phyloP scores from a whole-genome alignment of 805 yeast species.

The Candida maris region DNA sequence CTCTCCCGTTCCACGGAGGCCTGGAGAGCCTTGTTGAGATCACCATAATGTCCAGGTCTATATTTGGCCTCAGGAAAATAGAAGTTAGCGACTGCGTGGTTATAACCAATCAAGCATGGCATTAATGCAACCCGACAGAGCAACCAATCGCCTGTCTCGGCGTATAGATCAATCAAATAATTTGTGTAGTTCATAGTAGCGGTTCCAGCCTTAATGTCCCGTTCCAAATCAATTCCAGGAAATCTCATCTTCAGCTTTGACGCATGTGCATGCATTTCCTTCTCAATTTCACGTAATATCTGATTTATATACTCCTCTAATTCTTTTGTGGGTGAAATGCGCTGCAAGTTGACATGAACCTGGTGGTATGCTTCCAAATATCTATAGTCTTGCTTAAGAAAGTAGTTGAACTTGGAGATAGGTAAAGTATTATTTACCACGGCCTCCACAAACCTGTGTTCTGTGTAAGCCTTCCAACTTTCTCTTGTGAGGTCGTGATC shows the following conservation, averaged over 20 bases:
- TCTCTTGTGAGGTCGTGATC: conserved; percentile 52
- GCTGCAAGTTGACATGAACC: conserved; percentile 60
- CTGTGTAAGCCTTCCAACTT: conserved; percentile 54
- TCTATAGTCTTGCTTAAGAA: conserved; percentile 59
- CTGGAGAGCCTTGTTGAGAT: conserved; percentile 18
- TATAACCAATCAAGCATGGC: conserved; percentile 75
- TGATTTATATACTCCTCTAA: conserved; percentile 48
- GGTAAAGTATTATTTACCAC: conserved; percentile 52
- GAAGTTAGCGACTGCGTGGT: conserved; percentile 40
- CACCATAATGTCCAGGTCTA: conserved; percentile 10
- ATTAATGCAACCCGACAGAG: conserved; percentile 66
- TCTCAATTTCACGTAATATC: conserved; percentile 48
- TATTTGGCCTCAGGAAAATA: conserved; percentile 7
- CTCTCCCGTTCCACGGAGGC: conserved; percentile 2
- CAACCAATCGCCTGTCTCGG: conserved; percentile 52
- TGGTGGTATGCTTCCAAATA: conserved; percentile 67
- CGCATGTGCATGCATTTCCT: conserved; percentile 56
- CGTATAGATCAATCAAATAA: conserved; percentile 52
- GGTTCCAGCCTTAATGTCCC: conserved; percentile 43
- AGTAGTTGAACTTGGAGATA: conserved; percentile 42
- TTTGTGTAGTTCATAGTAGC: conserved; percentile 62
- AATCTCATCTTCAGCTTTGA: conserved; percentile 40
- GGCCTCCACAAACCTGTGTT: conserved; percentile 58
- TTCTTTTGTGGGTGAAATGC: conserved; percentile 53
- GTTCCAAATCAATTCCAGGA: conserved; percentile 42